Base-by-base conservation (phyloP, 2,329 filamentous ascomycete genomes). In the Colletotrichum gloeosporioides region DNA sequence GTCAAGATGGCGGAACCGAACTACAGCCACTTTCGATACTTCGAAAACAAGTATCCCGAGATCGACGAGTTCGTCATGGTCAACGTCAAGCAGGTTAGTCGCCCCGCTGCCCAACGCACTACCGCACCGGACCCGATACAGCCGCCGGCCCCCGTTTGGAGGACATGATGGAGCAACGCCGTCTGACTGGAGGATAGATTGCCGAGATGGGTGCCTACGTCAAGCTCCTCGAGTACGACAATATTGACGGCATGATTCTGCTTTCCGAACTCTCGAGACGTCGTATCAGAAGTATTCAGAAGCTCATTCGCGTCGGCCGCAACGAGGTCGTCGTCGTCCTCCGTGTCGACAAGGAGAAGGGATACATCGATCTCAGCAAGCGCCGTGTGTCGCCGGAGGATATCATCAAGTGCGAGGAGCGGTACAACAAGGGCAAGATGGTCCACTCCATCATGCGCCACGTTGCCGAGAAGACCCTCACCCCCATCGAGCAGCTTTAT, bases 21-120 rank as follows among this genome's bases (percentile, higher is more conserved):
- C 89, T 98, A 95, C 88, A 70, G 64, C 69, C 77, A 78, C 62
- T 78, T 75, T 75, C 95, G 96, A 83, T 98, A 98, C 88, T 98
- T 98, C 87, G 96, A 98, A 91, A 95, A 98, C 89, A 98, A 98
- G 88, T 98, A 94, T 84, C 96, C 96, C 76, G 97, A 99, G 91
- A 96, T 99, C 85, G 97, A 99, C 89, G 98, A 95, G 91, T 99
- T 98, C 88, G 98, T 99, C 85, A 99, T 99, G 97, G 97, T 99
- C 86, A 99, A 99, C 88, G 97, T 99, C 83, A 98, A 98, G 92
- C 96, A 98, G 93, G 95, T 96, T 85, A 78, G 90, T 83, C n/a
- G 74, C 71, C 75, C 75, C 72, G 71, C 75, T 66, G 39, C 71
- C 74, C 62, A 71, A 71, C 67, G 71, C 71, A 77, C 77, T n/a